These are phyloP conservation scores for Yarrowia sp. DNA, from an alignment of 805 yeast species.

Conservation along the genomic window DNA sequence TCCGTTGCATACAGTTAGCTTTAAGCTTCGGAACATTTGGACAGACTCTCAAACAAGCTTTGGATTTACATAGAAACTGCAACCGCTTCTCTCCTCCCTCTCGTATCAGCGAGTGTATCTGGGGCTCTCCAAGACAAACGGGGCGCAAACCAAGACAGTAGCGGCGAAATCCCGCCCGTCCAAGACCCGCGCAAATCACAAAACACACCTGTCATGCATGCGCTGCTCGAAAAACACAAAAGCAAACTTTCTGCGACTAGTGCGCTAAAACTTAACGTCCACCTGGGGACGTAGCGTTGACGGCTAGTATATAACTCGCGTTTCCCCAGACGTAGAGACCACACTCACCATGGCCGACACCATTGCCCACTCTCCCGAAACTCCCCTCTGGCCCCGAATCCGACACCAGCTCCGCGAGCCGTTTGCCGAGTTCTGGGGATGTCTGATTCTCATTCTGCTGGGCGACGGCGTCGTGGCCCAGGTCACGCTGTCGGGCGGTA, in stretches of 20 bases:
- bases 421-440: constrained; percentile 54
- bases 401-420: constrained; percentile 45
- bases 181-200: too few relatives aligned
- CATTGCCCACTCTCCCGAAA: background rate
- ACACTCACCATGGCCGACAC: background rate
- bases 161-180: too few relatives aligned
- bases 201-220: too few relatives aligned
- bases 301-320: too few relatives aligned
- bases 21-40: constrained; percentile 20
- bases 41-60: background rate
- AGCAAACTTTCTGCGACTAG: too few relatives aligned
- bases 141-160: too few relatives aligned
- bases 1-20: too few relatives aligned
- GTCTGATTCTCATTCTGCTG: constrained; percentile 46
- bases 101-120: too few relatives aligned
- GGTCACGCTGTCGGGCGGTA: constrained; percentile 41
- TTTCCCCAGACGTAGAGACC: too few relatives aligned
- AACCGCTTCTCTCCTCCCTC: background rate
- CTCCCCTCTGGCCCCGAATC: constrained; percentile 28
- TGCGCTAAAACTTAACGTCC: constrained; percentile 2
- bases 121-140: too few relatives aligned
- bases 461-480: constrained; percentile 55
- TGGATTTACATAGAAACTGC: constrained; percentile 17
- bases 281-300: too few relatives aligned
- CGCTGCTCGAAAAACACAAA: too few relatives aligned